These are phyloP conservation scores for Venturia asperata DNA, from an alignment of 2,329 filamentous ascomycete species.

Conservation along the genomic window DNA sequence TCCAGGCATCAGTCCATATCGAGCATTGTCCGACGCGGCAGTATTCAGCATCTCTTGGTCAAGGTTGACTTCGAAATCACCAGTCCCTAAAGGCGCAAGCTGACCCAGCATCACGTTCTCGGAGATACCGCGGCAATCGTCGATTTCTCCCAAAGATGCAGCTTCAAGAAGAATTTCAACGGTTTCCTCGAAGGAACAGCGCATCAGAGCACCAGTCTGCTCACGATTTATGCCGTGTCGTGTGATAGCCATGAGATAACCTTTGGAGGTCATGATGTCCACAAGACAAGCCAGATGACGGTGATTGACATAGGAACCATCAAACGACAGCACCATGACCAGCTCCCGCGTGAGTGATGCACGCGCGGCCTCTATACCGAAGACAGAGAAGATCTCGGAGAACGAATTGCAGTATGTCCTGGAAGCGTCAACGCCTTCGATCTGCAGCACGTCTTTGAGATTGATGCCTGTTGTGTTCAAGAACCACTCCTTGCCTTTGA, in stretches of 20 bases:
- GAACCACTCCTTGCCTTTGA: slow-evolving; percentile 72
- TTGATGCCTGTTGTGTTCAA: slow-evolving; percentile 90
- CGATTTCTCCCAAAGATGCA: slow-evolving; percentile 86
- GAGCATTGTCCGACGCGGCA: slow-evolving; percentile 86
- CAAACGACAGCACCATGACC: slow-evolving; percentile 89
- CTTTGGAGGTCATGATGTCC: slow-evolving; percentile 96
- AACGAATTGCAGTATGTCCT: slow-evolving; percentile 94
- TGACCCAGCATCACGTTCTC: slow-evolving; percentile 99
- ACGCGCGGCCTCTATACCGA: slow-evolving; percentile 92
- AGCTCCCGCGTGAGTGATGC: slow-evolving; percentile 80
- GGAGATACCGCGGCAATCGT: slow-evolving; percentile 95
- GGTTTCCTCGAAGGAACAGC: slow-evolving; percentile 98
- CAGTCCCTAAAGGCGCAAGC: slow-evolving; percentile 93
- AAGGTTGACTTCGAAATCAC: slow-evolving; percentile 87
- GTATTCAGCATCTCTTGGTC: slow-evolving; percentile 95
- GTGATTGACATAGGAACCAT: slow-evolving; percentile 99
- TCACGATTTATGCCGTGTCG: slow-evolving; percentile 97
- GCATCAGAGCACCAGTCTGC: slow-evolving; percentile 96
- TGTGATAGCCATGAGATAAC: slow-evolving; percentile 90
- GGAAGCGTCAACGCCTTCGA: slow-evolving; percentile 78
- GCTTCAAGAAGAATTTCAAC: slow-evolving; percentile 97
- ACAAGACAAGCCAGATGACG: slow-evolving; percentile 91
- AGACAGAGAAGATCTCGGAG: slow-evolving; percentile 87
- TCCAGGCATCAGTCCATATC: slow-evolving; percentile 69
- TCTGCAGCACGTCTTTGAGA: slow-evolving; percentile 72